Base-by-base conservation (phyloP, 768 basidiomycete genomes). In the Baorangia bicolor region DNA sequence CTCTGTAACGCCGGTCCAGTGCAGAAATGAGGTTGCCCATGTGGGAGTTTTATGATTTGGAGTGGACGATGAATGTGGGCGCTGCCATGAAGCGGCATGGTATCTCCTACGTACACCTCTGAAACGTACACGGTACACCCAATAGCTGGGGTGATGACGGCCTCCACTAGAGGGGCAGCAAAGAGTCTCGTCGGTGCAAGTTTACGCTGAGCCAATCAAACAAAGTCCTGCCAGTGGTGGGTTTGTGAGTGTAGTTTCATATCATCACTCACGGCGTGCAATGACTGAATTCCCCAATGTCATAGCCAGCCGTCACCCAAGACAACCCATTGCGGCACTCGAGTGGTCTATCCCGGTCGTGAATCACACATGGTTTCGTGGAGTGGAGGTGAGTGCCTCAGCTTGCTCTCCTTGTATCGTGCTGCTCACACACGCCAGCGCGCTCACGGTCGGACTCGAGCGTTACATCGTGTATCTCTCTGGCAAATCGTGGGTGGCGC, bases 281-380 rank as follows among this genome's bases (percentile, higher is more conserved):
- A 41, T 8, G 2, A 46, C 25, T 25, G 14, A 55, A 45, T 44
- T 0, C 25, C 4, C 2, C n/a, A n/a, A n/a, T n/a, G n/a, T 16
- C 25, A 23, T 44, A 80, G 80, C 39, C 71, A 74, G 23, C 71
- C 69, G 5, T 73, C 71, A 7, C 70, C 70, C 2, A 97, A 97
- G 73, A 85, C 88, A 0, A 73, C 74, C 8, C 90, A 88, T 63
- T n/a, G n/a, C n/a, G n/a, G 92, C 93, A 0, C 75, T 77, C 9
- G 75, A 82, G 0, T 96, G 94, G 94, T 83, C 82, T 0, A 88
- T 95, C 57, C 87, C 92, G 0, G 77, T 94, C 54, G 88, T 95
- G 12, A 96, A 94, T 62, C 94, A 98, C 62, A 79, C 81, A 0
- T 97, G 93, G 92, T 67, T 90, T 94, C 65, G 72, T 84, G 21